Evolutionary conservation across 768 basidiomycete species (phyloP).

Genomic region (Tulasnella sp.): DNA sequence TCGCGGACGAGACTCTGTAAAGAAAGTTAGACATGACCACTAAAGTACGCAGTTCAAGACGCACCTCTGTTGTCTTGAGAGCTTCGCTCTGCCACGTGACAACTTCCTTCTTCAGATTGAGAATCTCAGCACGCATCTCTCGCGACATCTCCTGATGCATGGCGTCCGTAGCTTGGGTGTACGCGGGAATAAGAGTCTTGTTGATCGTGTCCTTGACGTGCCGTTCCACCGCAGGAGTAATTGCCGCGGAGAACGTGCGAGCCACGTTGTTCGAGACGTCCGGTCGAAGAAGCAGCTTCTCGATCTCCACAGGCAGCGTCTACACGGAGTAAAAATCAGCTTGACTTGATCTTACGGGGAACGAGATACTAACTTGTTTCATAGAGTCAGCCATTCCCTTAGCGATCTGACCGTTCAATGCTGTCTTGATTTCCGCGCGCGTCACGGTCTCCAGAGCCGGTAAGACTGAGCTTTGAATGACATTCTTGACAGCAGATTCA

Average conservation of each 20-base stretch:
- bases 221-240: slow-evolving; percentile 66
- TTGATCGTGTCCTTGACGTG: slow-evolving; percentile 70
- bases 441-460: slow-evolving; percentile 75
- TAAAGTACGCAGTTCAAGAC: slow-evolving; percentile 18
- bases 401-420: slow-evolving; percentile 66
- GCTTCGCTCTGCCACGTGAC: slow-evolving; percentile 72
- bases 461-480: slow-evolving; percentile 72
- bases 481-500: slow-evolving; percentile 73
- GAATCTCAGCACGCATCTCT: slow-evolving; percentile 62
- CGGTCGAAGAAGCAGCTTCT: slow-evolving; percentile 60
- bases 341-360: not conserved
- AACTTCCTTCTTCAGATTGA: slow-evolving; percentile 66
- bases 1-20: slow-evolving; percentile 60
- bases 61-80: slow-evolving; percentile 64
- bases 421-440: slow-evolving; percentile 63
- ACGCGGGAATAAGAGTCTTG: slow-evolving; percentile 62
- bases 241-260: slow-evolving; percentile 52
- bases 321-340: slow-evolving; percentile 23
- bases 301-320: slow-evolving; percentile 68
- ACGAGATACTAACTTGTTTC: slow-evolving; percentile 45
- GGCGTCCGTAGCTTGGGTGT: slow-evolving; percentile 55
- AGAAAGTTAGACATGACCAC: slow-evolving; percentile 11
- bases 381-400: slow-evolving; percentile 59
- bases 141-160: slow-evolving; percentile 72
- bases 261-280: slow-evolving; percentile 69